Evolutionary conservation across 2,329 filamentous ascomycete genomes (phyloP).

Genomic region (Aphanocladium album): DNA sequence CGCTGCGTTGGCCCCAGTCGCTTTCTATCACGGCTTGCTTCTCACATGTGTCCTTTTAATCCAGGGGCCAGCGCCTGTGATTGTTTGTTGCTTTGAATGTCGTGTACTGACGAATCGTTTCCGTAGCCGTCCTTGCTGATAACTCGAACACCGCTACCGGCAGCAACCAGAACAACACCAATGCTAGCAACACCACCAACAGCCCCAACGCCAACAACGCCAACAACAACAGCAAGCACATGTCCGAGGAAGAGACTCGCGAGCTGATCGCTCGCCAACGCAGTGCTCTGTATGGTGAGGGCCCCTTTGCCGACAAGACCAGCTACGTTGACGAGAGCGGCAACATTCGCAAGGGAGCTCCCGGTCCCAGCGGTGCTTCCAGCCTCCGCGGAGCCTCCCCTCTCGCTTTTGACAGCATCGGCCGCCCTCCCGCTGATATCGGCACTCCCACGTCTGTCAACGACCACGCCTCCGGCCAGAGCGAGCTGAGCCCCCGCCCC

Average conservation of each 20-base stretch:
- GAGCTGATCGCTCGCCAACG: slow-evolving; percentile 95
- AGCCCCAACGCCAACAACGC: slow-evolving; percentile 10
- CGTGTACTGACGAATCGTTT: slow-evolving; percentile 33
- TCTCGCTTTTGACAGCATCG: slow-evolving; percentile 63
- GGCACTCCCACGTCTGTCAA: slow-evolving; percentile 36
- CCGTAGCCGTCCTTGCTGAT: slow-evolving; percentile 49
- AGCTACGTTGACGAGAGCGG: slow-evolving; percentile 65
- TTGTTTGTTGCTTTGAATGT: slow-evolving; percentile 19
- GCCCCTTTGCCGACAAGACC: slow-evolving; percentile 60
- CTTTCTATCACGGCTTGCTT: slow-evolving; percentile 13
- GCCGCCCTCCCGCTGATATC: slow-evolving; percentile 33
- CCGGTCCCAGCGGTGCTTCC: slow-evolving; percentile 58
- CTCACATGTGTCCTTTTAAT: neutral
- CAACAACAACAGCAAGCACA: slow-evolving; percentile 58
- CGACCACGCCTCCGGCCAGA: slow-evolving; percentile 44
- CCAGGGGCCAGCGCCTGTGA: slow-evolving; percentile 7
- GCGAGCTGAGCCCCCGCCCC: slow-evolving; percentile 57
- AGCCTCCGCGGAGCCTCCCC: slow-evolving; percentile 74
- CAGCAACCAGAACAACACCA: slow-evolving; percentile 13
- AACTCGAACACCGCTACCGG: slow-evolving; percentile 24
- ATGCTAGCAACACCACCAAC: slow-evolving; percentile 5
- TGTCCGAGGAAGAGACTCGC: slow-evolving; percentile 94
- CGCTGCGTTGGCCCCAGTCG: slow-evolving; percentile 11
- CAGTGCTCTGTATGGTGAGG: slow-evolving; percentile 84
- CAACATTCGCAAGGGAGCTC: slow-evolving; percentile 58